Conservation (phyloP, 2,329 filamentous ascomycete genomes). For the Colletotrichum graminicola region DNA sequence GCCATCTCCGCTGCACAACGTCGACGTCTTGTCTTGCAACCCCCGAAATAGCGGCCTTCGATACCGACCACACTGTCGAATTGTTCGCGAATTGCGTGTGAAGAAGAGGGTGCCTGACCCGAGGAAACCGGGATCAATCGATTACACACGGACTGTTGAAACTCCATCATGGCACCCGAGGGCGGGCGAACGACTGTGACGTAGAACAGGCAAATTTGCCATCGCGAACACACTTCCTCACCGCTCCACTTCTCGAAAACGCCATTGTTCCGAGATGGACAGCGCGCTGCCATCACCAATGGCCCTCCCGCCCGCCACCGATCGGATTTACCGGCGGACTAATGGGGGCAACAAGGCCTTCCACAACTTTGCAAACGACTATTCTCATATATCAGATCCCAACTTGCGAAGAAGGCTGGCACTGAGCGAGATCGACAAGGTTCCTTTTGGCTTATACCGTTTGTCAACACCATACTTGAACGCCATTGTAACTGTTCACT, state of each 20-base stretch:
- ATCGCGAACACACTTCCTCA: constrained; percentile 13
- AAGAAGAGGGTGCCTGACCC: background rate
- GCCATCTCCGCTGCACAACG: constrained; percentile 9
- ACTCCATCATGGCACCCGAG: constrained; percentile 31
- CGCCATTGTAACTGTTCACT: constrained; percentile 30
- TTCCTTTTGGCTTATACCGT: constrained; percentile 80
- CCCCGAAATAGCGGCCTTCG: background rate
- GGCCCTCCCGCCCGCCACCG: constrained; percentile 46
- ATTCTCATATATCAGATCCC: constrained; percentile 75
- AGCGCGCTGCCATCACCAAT: constrained; percentile 59
- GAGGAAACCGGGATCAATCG: background rate
- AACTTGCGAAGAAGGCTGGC: constrained; percentile 81
- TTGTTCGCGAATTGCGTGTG: background rate
- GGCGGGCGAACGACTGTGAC: constrained; percentile 18
- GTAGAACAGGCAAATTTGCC: constrained; percentile 34
- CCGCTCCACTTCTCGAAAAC: constrained; percentile 12
- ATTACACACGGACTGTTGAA: constrained; percentile 6
- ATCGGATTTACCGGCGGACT: constrained; percentile 55
- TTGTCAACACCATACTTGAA: constrained; percentile 44
- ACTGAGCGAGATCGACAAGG: constrained; percentile 83
- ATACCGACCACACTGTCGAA: background rate
- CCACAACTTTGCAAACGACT: constrained; percentile 81
- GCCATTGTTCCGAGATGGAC: constrained; percentile 43
- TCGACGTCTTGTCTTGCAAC: constrained; percentile 8
- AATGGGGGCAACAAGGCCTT: constrained; percentile 76